A percentile compares a stretch with the other conserved stretches of the same genome.
phyloP scores from a whole-genome alignment of 2,329 filamentous ascomycete species.

The Talaromyces sp. region DNA sequence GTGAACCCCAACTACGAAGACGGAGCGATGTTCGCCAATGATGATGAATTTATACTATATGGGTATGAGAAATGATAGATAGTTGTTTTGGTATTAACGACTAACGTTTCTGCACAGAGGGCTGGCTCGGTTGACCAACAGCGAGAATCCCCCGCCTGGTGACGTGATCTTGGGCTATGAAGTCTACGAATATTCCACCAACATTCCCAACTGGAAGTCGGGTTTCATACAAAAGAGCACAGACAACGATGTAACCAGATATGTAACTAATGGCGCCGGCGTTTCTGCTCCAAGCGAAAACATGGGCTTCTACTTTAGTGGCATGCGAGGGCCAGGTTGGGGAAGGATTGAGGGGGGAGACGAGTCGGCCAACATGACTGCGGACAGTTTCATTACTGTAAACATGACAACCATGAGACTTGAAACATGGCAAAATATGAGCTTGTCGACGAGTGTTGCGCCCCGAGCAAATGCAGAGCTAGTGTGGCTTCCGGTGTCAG shows the following conservation, averaged over 20 bases:
- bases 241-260: constrained; percentile 49
- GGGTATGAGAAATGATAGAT: constrained; percentile 35
- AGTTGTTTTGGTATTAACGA: neutral
- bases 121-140: constrained; percentile 32
- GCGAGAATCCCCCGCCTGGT: constrained; percentile 34
- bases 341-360: constrained; percentile 44
- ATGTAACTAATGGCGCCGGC: constrained; percentile 59
- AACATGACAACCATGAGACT: constrained; percentile 50
- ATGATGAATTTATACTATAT: constrained; percentile 59
- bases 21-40: constrained; percentile 61
- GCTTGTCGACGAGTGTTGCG: constrained; percentile 45
- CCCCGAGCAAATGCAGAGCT: constrained; percentile 60
- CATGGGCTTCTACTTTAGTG: constrained; percentile 66
- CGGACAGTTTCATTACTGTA: constrained; percentile 55
- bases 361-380: constrained; percentile 36
- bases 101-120: constrained; percentile 35
- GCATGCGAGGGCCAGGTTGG: constrained; percentile 48
- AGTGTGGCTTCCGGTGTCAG: constrained; percentile 52
- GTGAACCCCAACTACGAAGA: constrained; percentile 54
- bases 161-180: constrained; percentile 49
- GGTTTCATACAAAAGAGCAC: constrained; percentile 43
- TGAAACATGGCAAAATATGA: constrained; percentile 54
- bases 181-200: constrained; percentile 43
- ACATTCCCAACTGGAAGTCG: constrained; percentile 33
- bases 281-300: constrained; percentile 65